These are phyloP conservation scores for Mucuna pruriens DNA, from an alignment of 306 rosid species.

Conservation along the genomic window DNA sequence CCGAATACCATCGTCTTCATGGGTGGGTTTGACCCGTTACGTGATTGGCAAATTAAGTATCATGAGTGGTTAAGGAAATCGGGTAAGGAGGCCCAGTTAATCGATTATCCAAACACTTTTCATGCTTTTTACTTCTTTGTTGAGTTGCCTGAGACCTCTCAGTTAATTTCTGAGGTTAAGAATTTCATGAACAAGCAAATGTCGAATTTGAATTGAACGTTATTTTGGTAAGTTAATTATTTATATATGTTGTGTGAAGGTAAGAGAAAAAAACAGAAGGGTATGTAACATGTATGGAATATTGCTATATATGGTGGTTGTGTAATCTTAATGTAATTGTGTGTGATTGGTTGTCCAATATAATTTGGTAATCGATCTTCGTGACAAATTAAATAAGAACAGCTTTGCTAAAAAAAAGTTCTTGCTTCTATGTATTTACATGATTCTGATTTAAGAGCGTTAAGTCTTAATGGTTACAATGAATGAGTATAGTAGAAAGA, in stretches of 20 bases:
- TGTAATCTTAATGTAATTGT: too few relatives aligned
- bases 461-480: too few relatives aligned
- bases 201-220: neutral
- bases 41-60: neutral
- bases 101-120: slow-evolving; percentile 44
- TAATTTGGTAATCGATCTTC: too few relatives aligned
- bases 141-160: slow-evolving; percentile 45
- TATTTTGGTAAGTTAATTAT: neutral
- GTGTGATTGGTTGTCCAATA: too few relatives aligned
- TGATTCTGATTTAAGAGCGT: too few relatives aligned
- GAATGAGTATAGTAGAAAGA: too few relatives aligned
- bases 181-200: slow-evolving; percentile 45
- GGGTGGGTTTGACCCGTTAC: slow-evolving; percentile 38
- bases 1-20: slow-evolving; percentile 61
- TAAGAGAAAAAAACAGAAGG: too few relatives aligned
- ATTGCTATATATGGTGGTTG: too few relatives aligned
- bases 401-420: too few relatives aligned
- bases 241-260: neutral
- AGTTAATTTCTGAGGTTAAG: slow-evolving; percentile 35
- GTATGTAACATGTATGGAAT: too few relatives aligned
- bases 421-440: too few relatives aligned
- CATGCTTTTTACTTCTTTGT: slow-evolving; percentile 65
- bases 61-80: neutral
- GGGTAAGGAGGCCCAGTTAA: neutral
- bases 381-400: too few relatives aligned